These are phyloP conservation scores for Lactarius deliciosus DNA, from an alignment of 768 basidiomycete genomes.

Conservation along the genomic window DNA sequence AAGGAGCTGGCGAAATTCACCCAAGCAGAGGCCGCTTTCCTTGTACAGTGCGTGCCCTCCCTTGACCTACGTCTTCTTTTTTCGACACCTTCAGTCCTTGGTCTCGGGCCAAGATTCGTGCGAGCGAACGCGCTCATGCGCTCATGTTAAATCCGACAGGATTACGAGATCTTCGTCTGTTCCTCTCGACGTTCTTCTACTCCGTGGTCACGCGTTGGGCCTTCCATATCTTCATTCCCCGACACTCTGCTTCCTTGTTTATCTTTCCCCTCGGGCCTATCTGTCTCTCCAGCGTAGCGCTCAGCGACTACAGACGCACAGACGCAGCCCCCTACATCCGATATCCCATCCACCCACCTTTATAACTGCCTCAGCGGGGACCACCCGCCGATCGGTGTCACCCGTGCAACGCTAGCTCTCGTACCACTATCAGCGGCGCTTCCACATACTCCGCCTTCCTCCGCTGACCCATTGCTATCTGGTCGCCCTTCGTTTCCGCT, in stretches of 20 bases:
- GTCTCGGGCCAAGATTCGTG: neutral
- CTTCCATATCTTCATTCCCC: constrained; percentile 70
- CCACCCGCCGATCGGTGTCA: constrained; percentile 47
- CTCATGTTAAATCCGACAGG: constrained; percentile 16
- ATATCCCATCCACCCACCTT: constrained; percentile 53
- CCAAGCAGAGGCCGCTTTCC: constrained; percentile 49
- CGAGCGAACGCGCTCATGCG: constrained; percentile 3
- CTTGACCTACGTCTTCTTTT: constrained; percentile 21
- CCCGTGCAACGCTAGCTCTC: constrained; percentile 53
- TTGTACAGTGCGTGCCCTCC: constrained; percentile 47
- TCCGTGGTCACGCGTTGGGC: constrained; percentile 64
- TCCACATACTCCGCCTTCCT: constrained; percentile 37
- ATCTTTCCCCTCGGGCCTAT: constrained; percentile 69
- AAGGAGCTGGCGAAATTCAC: constrained; percentile 51
- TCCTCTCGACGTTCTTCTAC: constrained; percentile 71
- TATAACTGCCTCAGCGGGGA: constrained; percentile 43
- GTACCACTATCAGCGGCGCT: constrained; percentile 43
- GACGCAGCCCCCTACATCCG: constrained; percentile 38
- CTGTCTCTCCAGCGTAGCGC: constrained; percentile 54
- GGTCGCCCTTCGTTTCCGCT: constrained; percentile 57
- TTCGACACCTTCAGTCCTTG: constrained; percentile 28
- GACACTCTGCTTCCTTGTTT: constrained; percentile 68
- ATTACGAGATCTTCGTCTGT: constrained; percentile 36
- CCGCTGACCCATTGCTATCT: constrained; percentile 32
- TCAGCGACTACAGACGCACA: constrained; percentile 31